phyloP scores from a whole-genome alignment of 768 basidiomycete genomes.

The Trametes gibbosa region DNA sequence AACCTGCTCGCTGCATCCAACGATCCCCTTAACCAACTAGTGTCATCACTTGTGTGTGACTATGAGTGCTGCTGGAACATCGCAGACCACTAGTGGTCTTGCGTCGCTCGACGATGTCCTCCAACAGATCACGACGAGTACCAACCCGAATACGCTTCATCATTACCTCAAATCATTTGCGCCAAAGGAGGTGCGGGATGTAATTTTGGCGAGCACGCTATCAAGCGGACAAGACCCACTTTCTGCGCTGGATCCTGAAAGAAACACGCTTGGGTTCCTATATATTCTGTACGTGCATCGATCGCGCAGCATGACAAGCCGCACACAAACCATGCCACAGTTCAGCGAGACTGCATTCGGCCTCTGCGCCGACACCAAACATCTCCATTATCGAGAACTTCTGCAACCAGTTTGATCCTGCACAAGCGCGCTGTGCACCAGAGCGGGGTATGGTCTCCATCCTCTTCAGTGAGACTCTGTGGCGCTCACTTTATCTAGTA shows the following conservation, averaged over 20 bases:
- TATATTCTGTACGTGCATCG: constrained; percentile 63
- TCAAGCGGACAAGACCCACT: constrained; percentile 69
- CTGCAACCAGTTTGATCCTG: constrained; percentile 58
- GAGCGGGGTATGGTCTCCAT: constrained; percentile 52
- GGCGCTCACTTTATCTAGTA: constrained; percentile 40
- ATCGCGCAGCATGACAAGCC: neutral
- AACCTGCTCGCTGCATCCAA: neutral
- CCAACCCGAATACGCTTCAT: constrained; percentile 3
- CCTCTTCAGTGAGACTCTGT: neutral
- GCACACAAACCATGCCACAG: constrained; percentile 34
- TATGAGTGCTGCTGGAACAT: constrained; percentile 4
- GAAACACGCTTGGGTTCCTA: constrained; percentile 62
- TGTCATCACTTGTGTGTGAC: neutral
- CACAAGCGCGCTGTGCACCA: constrained; percentile 63
- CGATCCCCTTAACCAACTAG: neutral
- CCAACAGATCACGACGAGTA: constrained; percentile 5
- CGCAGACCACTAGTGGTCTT: neutral
- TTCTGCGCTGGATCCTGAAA: constrained; percentile 49
- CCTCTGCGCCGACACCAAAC: constrained; percentile 39
- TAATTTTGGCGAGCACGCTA: constrained; percentile 51
- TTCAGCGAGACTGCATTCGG: constrained; percentile 52
- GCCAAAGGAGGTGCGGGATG: constrained; percentile 57
- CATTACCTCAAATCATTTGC: constrained; percentile 31
- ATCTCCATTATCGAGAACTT: constrained; percentile 50
- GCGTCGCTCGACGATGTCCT: constrained; percentile 13